Percentiles rank a stretch among this genome's conserved stretches.
phyloP scores from a whole-genome alignment of 495 filamentous ascomycete genomes.

The Penicillium odoratum region DNA sequence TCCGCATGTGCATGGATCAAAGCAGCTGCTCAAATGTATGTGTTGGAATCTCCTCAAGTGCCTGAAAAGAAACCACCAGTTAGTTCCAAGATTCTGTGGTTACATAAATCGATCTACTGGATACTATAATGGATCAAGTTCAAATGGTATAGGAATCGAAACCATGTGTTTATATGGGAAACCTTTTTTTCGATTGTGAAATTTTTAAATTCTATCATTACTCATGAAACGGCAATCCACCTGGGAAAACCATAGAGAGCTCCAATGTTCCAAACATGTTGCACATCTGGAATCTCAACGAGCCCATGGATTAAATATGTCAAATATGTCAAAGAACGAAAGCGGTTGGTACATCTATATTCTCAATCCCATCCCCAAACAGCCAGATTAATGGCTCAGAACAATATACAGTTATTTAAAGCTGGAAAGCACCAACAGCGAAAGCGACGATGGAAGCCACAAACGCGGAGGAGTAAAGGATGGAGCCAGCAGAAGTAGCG shows the following conservation, averaged over 20 bases:
- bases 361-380: not conserved
- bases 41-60: no score
- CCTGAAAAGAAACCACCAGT: no score
- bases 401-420: constrained; percentile 17
- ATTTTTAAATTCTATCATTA: not conserved
- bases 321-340: constrained; percentile 8
- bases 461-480: constrained; percentile 9
- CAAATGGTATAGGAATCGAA: no score
- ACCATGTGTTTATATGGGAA: no score
- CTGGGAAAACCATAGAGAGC: not conserved
- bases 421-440: constrained; percentile 25
- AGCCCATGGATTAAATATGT: constrained; percentile 3
- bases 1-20: no score
- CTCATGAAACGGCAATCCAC: not conserved
- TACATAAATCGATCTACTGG: no score
- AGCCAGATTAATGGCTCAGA: not conserved
- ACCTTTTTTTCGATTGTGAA: no score
- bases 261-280: not conserved
- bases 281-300: not conserved
- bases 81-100: no score
- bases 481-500: constrained; percentile 5
- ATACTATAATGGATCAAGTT: no score
- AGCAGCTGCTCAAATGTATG: no score
- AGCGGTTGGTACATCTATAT: constrained; percentile 13
- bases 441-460: constrained; percentile 23